Conservation (phyloP, 2,329 filamentous ascomycete genomes). For the Magnaporthiopsis poae region DNA sequence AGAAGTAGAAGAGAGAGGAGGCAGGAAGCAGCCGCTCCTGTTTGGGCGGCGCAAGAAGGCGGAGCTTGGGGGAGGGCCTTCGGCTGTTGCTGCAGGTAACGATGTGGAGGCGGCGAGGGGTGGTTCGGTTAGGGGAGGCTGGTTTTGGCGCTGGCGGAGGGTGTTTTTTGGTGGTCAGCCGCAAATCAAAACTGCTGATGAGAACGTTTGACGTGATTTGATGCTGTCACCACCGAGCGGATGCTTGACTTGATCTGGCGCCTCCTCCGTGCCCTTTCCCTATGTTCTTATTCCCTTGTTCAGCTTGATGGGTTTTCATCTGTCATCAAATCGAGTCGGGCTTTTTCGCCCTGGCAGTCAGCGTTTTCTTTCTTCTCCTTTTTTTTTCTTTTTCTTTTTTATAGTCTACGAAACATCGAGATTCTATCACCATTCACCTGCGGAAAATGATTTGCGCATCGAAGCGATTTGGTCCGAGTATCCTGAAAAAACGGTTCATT, state of each 20-base stretch:
- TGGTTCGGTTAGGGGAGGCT: not conserved
- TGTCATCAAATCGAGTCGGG: too few species aligned
- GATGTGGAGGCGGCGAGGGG: not conserved
- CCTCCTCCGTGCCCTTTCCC: too few species aligned
- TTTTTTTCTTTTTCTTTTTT: too few species aligned
- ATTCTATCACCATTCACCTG: too few species aligned
- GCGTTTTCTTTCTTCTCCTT: too few species aligned
- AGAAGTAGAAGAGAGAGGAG: too few species aligned
- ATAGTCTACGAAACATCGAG: too few species aligned
- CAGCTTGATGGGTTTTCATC: not conserved
- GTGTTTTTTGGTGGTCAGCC: not conserved
- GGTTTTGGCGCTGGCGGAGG: not conserved
- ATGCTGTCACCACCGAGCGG: not conserved
- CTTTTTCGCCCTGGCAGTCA: too few species aligned
- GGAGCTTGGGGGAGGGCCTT: not conserved
- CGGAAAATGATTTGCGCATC: not conserved
- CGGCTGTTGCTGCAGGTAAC: not conserved
- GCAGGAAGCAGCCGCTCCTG: not conserved
- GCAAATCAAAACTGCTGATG: not conserved
- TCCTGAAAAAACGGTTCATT: not conserved
- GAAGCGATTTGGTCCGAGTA: not conserved
- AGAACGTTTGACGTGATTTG: not conserved
- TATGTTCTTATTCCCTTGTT: too few species aligned
- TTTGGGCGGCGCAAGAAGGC: not conserved
- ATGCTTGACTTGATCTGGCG: not conserved